Evolutionary conservation across 139 green algal species (phyloP).

Genomic region (Chlorella sp.): DNA sequence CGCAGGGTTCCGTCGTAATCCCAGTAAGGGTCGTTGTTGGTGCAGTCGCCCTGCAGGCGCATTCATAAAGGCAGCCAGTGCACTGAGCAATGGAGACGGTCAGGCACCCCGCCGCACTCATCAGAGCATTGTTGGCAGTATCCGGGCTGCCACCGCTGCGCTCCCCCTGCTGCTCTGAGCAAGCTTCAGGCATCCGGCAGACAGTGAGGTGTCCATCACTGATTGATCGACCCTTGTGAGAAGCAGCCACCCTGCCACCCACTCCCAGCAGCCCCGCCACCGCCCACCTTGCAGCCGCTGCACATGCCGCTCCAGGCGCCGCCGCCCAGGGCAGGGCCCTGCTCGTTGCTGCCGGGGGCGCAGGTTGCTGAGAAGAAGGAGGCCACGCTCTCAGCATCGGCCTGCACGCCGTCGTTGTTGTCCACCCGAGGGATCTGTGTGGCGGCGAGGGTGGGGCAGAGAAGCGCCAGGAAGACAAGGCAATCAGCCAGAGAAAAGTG

Average conservation of each 20-base stretch:
- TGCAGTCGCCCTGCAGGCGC: conserved; percentile 37
- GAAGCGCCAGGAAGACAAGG: not conserved
- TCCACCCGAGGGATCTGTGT: conserved; percentile 5
- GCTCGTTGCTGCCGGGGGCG: conserved; percentile 12
- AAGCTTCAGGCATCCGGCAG: too few relatives aligned
- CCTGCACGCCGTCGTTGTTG: conserved; percentile 1
- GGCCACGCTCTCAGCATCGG: conserved; percentile 40
- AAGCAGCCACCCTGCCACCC: not conserved
- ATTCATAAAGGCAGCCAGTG: too few relatives aligned
- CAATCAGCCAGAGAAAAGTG: too few relatives aligned
- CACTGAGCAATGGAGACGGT: too few relatives aligned
- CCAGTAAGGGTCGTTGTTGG: conserved; percentile 32
- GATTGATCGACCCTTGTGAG: too few relatives aligned
- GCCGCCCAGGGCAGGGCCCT: conserved; percentile 23
- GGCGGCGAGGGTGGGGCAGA: too few relatives aligned
- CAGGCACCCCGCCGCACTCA: too few relatives aligned
- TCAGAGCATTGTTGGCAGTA: too few relatives aligned
- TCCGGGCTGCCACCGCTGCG: too few relatives aligned
- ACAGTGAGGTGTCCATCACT: too few relatives aligned
- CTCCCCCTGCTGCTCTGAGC: too few relatives aligned
- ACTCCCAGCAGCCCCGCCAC: not conserved
- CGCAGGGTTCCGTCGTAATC: conserved; percentile 59
- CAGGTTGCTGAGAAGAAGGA: conserved; percentile 47
- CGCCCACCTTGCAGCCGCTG: conserved; percentile 39
- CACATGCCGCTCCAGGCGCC: conserved; percentile 27